Percentiles rank a stretch among this genome's conserved stretches.
Conservation (phyloP, 2,329 filamentous ascomycete genomes). For the Aureobasidium sp. region DNA sequence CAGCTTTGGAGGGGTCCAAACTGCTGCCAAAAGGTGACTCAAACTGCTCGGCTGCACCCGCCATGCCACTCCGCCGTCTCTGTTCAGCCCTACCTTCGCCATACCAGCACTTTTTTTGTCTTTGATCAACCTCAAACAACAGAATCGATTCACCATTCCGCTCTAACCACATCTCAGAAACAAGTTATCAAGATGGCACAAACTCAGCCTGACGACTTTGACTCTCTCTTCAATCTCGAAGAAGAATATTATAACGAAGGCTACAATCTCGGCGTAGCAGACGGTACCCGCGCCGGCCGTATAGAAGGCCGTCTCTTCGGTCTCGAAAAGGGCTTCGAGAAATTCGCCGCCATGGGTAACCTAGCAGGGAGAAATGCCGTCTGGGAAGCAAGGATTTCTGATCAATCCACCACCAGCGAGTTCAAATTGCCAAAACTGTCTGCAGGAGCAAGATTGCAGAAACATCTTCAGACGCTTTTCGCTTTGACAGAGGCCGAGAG, state of each 20-base stretch:
- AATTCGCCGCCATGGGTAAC: constrained; percentile 73
- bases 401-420: constrained; percentile 7
- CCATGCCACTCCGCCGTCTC: constrained; percentile 1
- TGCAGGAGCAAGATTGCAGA: constrained; percentile 60
- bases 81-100: background rate
- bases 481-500: constrained; percentile 72
- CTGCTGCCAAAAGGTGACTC: constrained; percentile 7
- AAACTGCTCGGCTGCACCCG: constrained; percentile 5
- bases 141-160: background rate
- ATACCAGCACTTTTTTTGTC: background rate
- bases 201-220: constrained; percentile 35
- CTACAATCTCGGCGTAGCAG: constrained; percentile 64
- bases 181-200: background rate
- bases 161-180: background rate
- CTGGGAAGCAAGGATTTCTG: constrained; percentile 64
- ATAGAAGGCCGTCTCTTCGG: constrained; percentile 88
- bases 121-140: background rate
- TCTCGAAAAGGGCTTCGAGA: constrained; percentile 87
- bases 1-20: constrained; percentile 11
- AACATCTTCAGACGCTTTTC: constrained; percentile 69
- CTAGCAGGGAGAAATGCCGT: constrained; percentile 71
- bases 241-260: constrained; percentile 75
- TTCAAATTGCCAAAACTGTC: constrained; percentile 39
- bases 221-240: constrained; percentile 53
- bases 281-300: constrained; percentile 70